Evolutionary conservation across 345 rosid species (phyloP).

Genomic region (Geranium rotundifolium): DNA sequence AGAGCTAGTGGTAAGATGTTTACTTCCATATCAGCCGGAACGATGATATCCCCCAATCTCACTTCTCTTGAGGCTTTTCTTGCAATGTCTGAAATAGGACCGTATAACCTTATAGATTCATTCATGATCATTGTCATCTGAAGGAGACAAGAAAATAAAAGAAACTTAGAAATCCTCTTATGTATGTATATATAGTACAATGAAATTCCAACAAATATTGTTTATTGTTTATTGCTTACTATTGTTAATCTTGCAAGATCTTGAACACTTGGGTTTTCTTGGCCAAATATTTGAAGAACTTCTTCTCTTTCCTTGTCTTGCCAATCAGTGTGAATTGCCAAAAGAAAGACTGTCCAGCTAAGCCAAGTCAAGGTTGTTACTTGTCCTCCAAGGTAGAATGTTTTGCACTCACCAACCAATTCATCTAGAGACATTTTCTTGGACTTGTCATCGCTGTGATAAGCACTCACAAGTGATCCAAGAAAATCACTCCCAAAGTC

Average conservation of each 20-base stretch:
- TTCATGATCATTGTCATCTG: conserved; percentile 21
- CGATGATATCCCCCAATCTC: conserved; percentile 16
- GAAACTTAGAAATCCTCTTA: no score
- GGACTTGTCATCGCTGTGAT: conserved; percentile 7
- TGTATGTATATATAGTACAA: no score
- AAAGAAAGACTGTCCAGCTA: conserved; percentile 26
- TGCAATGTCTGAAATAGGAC: conserved; percentile 10
- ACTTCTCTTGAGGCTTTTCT: conserved; percentile 15
- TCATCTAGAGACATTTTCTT: conserved; percentile 12
- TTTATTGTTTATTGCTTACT: conserved; percentile 11
- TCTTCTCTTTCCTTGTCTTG: no score
- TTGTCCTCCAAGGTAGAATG: conserved; percentile 25
- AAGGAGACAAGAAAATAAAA: background rate
- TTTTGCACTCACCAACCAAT: conserved; percentile 34
- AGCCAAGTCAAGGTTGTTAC: conserved; percentile 24
- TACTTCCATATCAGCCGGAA: conserved; percentile 18
- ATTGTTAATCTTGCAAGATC: conserved; percentile 22
- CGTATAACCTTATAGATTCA: conserved; percentile 8
- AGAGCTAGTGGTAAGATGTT: conserved; percentile 13
- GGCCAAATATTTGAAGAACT: no score
- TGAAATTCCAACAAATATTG: no score
- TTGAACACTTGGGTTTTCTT: conserved; percentile 5
- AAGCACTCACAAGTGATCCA: conserved; percentile 12
- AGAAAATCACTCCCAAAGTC: no score
- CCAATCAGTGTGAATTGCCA: conserved; percentile 12